These are phyloP conservation scores for Chlamydomonas urium DNA, from an alignment of 139 green algal species.

Conservation along the genomic window DNA sequence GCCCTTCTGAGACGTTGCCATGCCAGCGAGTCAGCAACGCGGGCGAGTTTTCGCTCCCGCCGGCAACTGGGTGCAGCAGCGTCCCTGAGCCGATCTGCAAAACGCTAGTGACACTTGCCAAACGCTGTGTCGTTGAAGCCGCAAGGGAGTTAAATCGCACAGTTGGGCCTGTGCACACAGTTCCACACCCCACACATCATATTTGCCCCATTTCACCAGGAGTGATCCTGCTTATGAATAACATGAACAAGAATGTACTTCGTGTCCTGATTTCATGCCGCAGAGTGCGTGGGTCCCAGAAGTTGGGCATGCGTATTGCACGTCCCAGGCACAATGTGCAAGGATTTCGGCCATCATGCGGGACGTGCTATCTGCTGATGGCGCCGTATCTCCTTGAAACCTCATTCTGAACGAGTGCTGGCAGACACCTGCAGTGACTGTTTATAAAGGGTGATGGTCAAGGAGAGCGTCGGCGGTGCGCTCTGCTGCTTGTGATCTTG, in stretches of 20 bases:
- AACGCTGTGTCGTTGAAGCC: background rate
- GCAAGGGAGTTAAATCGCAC: too few species aligned
- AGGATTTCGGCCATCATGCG: background rate
- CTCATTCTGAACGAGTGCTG: background rate
- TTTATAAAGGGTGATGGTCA: too few species aligned
- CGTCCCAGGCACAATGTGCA: background rate
- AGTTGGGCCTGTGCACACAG: background rate
- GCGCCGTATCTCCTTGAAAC: background rate
- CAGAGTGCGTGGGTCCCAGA: background rate
- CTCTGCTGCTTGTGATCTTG: too few species aligned
- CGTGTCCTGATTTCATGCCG: background rate
- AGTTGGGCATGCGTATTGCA: background rate
- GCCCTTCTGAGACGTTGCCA: slow-evolving; percentile 50
- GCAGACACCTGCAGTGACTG: too few species aligned
- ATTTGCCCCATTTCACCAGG: too few species aligned
- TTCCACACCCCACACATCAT: background rate
- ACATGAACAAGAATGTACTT: background rate
- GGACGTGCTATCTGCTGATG: background rate
- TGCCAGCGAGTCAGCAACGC: too few species aligned
- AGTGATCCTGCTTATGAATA: background rate
- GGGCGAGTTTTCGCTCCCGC: too few species aligned
- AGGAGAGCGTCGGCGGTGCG: too few species aligned
- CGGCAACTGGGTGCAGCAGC: background rate
- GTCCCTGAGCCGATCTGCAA: background rate
- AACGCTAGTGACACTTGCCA: background rate